Percentiles rank a stretch among this genome's conserved stretches.
Evolutionary conservation across 768 basidiomycete species (phyloP).

Genomic region (Lentinula raphanica): DNA sequence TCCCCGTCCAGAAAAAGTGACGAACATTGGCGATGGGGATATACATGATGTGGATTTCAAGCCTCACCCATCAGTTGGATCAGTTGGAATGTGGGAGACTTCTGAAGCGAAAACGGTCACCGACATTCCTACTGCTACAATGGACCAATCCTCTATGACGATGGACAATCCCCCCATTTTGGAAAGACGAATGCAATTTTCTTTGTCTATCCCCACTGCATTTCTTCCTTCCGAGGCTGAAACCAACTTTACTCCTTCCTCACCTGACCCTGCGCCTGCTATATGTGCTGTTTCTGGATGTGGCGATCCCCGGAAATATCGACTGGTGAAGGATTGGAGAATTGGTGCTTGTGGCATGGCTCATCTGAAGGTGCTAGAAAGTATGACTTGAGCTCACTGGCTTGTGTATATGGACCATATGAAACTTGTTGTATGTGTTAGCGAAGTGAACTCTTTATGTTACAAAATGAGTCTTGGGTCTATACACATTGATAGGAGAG

Average conservation of each 20-base stretch:
- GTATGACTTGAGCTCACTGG: background rate
- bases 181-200: constrained; percentile 3
- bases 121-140: too few species aligned
- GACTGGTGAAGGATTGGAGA: constrained; percentile 5
- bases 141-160: too few species aligned
- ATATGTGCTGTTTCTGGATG: constrained; percentile 5
- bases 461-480: too few species aligned
- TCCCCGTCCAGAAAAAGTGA: background rate
- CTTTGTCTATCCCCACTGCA: background rate
- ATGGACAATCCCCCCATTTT: too few species aligned
- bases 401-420: background rate
- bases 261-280: background rate
- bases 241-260: background rate
- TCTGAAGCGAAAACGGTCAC: too few species aligned
- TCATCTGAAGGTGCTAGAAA: constrained; percentile 5
- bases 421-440: background rate
- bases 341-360: constrained; percentile 7
- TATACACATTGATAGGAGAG: too few species aligned
- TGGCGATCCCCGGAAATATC: background rate
- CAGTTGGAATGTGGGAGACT: too few species aligned
- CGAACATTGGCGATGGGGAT: background rate
- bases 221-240: background rate
- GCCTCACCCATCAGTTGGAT: background rate
- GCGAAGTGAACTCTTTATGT: background rate
- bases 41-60: background rate